These are phyloP conservation scores for Barnettozyma populi DNA, from an alignment of 805 yeast species.

Conservation along the genomic window DNA sequence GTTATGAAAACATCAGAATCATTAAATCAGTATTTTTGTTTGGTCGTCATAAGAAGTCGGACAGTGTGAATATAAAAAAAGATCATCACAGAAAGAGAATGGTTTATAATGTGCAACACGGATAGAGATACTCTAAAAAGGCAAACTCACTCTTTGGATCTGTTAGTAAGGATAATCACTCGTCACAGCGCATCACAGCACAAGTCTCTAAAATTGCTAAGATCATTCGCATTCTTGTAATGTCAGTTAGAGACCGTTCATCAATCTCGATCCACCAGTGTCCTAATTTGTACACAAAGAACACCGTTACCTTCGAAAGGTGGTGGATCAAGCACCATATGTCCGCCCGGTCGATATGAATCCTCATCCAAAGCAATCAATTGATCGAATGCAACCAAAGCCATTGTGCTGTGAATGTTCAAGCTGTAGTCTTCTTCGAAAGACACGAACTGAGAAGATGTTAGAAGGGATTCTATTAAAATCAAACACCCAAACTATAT, in stretches of 20 bases:
- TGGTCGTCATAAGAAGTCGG: slow-evolving; percentile 33
- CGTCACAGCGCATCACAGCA: background rate
- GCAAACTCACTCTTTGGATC: background rate
- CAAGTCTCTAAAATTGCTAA: background rate
- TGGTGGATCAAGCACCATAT: slow-evolving; percentile 30
- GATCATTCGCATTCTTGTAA: background rate
- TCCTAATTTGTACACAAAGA: slow-evolving; percentile 46
- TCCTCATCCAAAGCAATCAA: slow-evolving; percentile 16
- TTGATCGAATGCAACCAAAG: background rate
- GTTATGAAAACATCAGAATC: slow-evolving; percentile 34
- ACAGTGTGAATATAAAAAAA: slow-evolving; percentile 50
- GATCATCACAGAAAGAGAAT: slow-evolving; percentile 29
- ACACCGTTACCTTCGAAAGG: slow-evolving; percentile 40
- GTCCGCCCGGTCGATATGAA: slow-evolving; percentile 47
- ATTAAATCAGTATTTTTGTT: slow-evolving; percentile 47
- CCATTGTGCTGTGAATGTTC: background rate
- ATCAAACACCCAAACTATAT: background rate
- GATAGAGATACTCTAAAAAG: background rate
- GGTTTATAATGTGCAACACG: background rate
- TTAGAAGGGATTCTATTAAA: background rate
- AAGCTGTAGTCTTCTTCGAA: background rate
- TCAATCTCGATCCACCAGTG: slow-evolving; percentile 43
- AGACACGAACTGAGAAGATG: background rate
- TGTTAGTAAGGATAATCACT: background rate
- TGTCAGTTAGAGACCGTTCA: slow-evolving; percentile 34